Conservation (phyloP, 2,329 filamentous ascomycete genomes). For the Verruconis gallopava region DNA sequence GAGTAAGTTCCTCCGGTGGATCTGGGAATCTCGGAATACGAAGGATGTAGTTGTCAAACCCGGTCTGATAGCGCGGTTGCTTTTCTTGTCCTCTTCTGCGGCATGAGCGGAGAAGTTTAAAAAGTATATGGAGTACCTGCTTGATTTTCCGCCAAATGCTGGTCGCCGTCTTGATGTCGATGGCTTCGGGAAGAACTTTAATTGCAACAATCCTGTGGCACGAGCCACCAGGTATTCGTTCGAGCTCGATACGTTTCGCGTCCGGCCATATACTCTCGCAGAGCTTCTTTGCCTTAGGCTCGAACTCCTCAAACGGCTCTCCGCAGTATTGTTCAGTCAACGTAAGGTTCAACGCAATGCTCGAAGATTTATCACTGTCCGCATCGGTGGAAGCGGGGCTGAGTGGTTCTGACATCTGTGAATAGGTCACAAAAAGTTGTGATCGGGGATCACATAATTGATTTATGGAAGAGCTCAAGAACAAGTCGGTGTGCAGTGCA, state of each 20-base stretch:
- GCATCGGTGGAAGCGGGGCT: too few relatives aligned
- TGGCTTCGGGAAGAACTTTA: background rate
- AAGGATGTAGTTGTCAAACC: background rate
- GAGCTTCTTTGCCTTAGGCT: background rate
- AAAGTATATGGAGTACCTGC: background rate
- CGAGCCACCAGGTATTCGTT: constrained; percentile 1
- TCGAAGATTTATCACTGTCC: too few relatives aligned
- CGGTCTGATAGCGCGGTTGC: background rate
- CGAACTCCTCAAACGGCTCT: background rate
- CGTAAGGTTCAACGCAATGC: background rate
- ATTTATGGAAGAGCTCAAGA: too few relatives aligned
- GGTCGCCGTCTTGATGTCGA: background rate
- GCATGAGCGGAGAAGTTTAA: background rate
- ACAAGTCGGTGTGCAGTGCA: too few relatives aligned
- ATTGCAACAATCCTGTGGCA: constrained; percentile 2
- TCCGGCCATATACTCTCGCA: background rate
- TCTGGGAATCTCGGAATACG: background rate
- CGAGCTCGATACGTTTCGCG: background rate
- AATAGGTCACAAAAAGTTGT: too few relatives aligned
- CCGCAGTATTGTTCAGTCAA: background rate
- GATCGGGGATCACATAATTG: too few relatives aligned
- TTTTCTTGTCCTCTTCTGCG: background rate
- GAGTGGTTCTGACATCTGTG: too few relatives aligned
- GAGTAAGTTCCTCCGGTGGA: background rate
- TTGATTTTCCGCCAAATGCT: background rate